These are phyloP conservation scores for Boletus sensibilis DNA, from an alignment of 768 basidiomycete species.

Conservation along the genomic window DNA sequence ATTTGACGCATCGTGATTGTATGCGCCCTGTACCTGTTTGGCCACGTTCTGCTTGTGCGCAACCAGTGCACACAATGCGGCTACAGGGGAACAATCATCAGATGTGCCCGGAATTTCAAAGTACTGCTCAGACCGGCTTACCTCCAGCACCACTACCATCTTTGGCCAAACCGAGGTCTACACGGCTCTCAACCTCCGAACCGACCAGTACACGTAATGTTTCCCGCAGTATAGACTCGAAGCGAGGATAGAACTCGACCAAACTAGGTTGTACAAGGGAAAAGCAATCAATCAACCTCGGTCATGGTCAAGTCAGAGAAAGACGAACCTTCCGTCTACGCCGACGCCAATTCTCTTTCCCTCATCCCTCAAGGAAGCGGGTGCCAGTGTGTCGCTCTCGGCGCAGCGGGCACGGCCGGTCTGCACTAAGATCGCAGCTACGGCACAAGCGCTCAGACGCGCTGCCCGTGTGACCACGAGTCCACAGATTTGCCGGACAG, in stretches of 20 bases:
- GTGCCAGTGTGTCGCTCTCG: slow-evolving; percentile 26
- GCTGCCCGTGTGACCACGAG: slow-evolving; percentile 83
- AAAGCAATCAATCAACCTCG: background rate
- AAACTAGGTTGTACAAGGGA: slow-evolving; percentile 48
- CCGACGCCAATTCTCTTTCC: slow-evolving; percentile 72
- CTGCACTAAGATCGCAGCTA: slow-evolving; percentile 83
- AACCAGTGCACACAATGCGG: slow-evolving; percentile 79
- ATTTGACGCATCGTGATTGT: slow-evolving; percentile 2
- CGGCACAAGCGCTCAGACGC: slow-evolving; percentile 78
- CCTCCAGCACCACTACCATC: slow-evolving; percentile 98
- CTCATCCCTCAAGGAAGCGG: slow-evolving; percentile 27
- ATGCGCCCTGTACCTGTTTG: slow-evolving; percentile 9
- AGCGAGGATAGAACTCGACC: slow-evolving; percentile 90
- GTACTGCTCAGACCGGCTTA: slow-evolving; percentile 39
- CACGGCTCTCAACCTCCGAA: slow-evolving; percentile 70
- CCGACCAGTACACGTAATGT: slow-evolving; percentile 79
- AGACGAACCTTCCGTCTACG: slow-evolving; percentile 82
- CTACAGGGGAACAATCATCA: slow-evolving; percentile 38
- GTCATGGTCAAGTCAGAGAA: background rate
- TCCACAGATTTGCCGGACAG: slow-evolving; percentile 77
- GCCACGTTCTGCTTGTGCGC: slow-evolving; percentile 26
- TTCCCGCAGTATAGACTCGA: slow-evolving; percentile 69
- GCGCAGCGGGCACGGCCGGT: slow-evolving; percentile 64
- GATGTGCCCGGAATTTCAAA: background rate
- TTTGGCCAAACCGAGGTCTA: slow-evolving; percentile 90